These are phyloP conservation scores for Leucogyrophana mollusca DNA, from an alignment of 768 basidiomycete genomes.

Conservation along the genomic window DNA sequence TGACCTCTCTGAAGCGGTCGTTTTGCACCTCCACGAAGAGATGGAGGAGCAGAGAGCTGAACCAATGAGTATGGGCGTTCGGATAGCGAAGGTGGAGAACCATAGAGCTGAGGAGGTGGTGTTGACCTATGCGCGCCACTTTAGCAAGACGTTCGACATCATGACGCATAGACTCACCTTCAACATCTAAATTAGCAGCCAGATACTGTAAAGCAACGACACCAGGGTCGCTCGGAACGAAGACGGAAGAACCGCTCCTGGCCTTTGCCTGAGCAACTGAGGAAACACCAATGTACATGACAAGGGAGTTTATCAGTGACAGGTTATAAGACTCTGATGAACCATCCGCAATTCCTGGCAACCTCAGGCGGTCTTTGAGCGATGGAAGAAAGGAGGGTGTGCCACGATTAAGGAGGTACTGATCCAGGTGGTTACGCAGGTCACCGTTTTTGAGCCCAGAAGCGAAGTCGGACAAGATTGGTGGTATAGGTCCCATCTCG, in stretches of 20 bases:
- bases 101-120: conserved; percentile 90
- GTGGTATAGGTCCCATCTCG: conserved; percentile 92
- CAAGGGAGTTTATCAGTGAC: conserved; percentile 87
- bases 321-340: conserved; percentile 74
- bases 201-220: conserved; percentile 84
- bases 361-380: conserved; percentile 73
- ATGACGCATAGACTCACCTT: conserved; percentile 61
- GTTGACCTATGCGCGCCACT: conserved; percentile 65
- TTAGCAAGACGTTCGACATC: background rate
- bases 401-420: conserved; percentile 78
- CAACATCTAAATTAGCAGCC: conserved; percentile 80
- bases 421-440: conserved; percentile 77
- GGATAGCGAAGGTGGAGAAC: conserved; percentile 96
- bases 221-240: conserved; percentile 79
- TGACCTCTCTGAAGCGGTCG: conserved; percentile 76
- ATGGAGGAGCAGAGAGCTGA: conserved; percentile 85
- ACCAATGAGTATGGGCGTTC: conserved; percentile 98
- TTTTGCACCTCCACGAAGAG: conserved; percentile 80
- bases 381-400: conserved; percentile 70
- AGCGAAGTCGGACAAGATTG: conserved; percentile 88
- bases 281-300: conserved; percentile 94
- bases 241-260: conserved; percentile 76
- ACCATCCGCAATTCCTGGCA: conserved; percentile 44
- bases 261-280: conserved; percentile 89
- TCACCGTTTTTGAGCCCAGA: conserved; percentile 79